Base-by-base conservation (phyloP, 139 green algal genomes). In the Microglena sp. region DNA sequence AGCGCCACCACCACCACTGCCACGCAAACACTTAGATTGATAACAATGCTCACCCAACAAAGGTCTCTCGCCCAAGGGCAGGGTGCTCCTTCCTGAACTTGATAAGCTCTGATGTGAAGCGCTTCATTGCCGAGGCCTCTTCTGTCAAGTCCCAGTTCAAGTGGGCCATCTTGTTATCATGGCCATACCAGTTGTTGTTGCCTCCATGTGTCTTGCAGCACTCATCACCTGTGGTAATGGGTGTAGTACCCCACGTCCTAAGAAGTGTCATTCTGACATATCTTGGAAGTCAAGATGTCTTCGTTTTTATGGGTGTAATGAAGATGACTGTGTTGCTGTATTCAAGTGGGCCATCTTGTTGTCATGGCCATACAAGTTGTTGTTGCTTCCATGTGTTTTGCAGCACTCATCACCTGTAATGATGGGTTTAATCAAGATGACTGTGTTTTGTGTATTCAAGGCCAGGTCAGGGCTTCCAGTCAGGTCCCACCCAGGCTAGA, bases 101-200 rank as follows among this genome's bases (percentile, higher is more conserved):
- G 44, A 97, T 89, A 7, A 96, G 70, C 62, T 84, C 75, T 8
- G 56, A 74, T 24, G 35, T 68, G 67, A 89, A 89, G n/a, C 79
- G 68, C 44, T 68, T 60, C 31, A 65, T 11, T 44, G 34, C 33
- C 55, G 76, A 35, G 22, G 40, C 36, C 6, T 68, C 55, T 21
- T 90, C 70, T 45, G 84, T 56, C 44, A 69, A 50, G 31, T 80
- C 63, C 88, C 88, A 96, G 35, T 94, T 55, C 76, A 92, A 86
- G 28, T 84, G 76, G 4, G 83, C 84, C 73, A 92, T 80, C 5
- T 71, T n/a, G 8, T 66, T 89, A 82, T 99, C 91, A 64, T 99
- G 94, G 7, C 94, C 93, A 67, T 99, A 99, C 79, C 85, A 97
- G 87, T 99, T 99, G 85, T 99, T 99, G 85, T 99, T 99, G 60